Percentiles rank a stretch among this genome's conserved stretches.
These are phyloP conservation scores for Vitis rotundifolia DNA, from an alignment of 164 flowering plant genomes.

Conservation along the genomic window DNA sequence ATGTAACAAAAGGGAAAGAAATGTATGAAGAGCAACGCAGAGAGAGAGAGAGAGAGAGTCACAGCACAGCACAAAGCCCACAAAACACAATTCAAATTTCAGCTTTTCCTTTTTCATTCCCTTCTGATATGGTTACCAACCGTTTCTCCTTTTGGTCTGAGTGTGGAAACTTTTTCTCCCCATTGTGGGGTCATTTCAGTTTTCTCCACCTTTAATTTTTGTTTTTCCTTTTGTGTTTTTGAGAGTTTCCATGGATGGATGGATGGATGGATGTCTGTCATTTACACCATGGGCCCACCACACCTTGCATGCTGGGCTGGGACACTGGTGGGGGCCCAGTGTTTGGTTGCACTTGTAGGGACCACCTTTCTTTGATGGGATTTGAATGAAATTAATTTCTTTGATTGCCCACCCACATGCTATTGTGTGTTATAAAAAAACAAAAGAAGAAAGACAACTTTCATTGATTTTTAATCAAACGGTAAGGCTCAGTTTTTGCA, in stretches of 20 bases:
- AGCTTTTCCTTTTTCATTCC: slow-evolving; percentile 30
- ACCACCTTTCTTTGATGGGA: too few relatives aligned
- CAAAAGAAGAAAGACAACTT: not conserved
- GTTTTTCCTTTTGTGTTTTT: not conserved
- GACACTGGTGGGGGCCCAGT: not conserved
- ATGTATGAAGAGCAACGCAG: not conserved
- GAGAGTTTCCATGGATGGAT: too few relatives aligned
- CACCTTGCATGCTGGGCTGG: slow-evolving; percentile 20
- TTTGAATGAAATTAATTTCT: too few relatives aligned
- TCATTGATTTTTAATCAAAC: not conserved
- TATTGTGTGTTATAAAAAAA: too few relatives aligned
- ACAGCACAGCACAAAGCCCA: not conserved
- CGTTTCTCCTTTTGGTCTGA: slow-evolving; percentile 6
- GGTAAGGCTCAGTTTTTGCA: not conserved
- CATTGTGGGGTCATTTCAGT: slow-evolving; percentile 18
- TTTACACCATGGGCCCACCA: too few relatives aligned
- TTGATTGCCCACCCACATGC: too few relatives aligned
- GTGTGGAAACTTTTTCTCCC: slow-evolving; percentile 11
- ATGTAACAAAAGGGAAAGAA: slow-evolving; percentile 4
- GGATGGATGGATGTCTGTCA: too few relatives aligned
- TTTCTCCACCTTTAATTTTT: not conserved
- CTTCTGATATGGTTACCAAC: slow-evolving; percentile 20
- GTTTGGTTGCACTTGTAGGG: not conserved
- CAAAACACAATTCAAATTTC: slow-evolving; percentile 38
- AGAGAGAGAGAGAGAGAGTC: slow-evolving; percentile 4